Evolutionary conservation across 1,284 basidiomycete species (phyloP), one percentile per base, ranked within the genome.

Genomic region (Trichosporon asahii): DNA sequence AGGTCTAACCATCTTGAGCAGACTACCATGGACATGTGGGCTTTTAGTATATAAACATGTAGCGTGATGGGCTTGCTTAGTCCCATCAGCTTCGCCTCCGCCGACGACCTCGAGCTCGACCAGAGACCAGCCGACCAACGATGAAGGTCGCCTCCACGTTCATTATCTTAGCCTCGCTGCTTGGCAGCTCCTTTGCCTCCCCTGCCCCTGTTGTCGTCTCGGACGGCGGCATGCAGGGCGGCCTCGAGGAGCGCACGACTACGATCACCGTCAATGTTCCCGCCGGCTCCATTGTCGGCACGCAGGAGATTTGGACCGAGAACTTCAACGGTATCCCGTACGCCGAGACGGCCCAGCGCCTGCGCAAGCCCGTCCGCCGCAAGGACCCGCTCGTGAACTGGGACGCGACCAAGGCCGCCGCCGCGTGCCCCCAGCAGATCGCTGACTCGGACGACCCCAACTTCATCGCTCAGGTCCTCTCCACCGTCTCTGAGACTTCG

Each of bases 301-400:
- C 23, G 3, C 31, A 40, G 27, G 5, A n/a, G 40, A 35, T 31
- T 18, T 33, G 40, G 33, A 69, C 61, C 18, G 70, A 73, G 49
- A 63, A 33, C 53, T 74, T 68, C 23, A 66, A 65, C 4, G 90
- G 90, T 0, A 88, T 92, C 60, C 90, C 89, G 0, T 91, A 86
- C 72, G 89, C 88, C 14, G 80, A 87, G 70, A 84, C 89, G 7
- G 46, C 64, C 27, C 66, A 68, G 23, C 72, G 75, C 31, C 73
- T 73, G 23, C 85, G 83, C 6, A 74, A 85, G 9, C 82, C 84
- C 0, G 85, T 86, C 73, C 83, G 85, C 66, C 77, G 84, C 63
- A 75, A 78, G 7, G 82, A 84, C 9, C 75, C 66, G 0, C 57
- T 72, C 21, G 25, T n/a, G 66, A 68, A 68, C 66, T 71, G 64